These are phyloP conservation scores for Periglandula ipomoeae DNA, from an alignment of 2,329 filamentous ascomycete genomes.

Conservation along the genomic window DNA sequence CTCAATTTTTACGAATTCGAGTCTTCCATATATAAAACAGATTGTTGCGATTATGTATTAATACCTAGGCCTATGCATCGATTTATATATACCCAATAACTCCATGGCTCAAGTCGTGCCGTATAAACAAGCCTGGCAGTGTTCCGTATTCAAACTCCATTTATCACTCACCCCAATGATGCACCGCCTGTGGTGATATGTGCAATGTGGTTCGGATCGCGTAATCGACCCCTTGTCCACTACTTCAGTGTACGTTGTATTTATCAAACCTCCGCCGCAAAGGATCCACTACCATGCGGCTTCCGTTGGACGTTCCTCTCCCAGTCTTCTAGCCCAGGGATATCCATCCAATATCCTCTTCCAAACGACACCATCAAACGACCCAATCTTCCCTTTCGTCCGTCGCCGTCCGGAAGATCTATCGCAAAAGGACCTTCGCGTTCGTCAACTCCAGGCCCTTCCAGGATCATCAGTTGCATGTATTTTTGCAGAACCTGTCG, in stretches of 20 bases:
- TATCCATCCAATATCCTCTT: conserved; percentile 73
- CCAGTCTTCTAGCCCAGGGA: conserved; percentile 59
- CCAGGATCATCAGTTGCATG: conserved; percentile 37
- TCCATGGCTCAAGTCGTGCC: too few relatives aligned
- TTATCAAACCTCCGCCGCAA: conserved; percentile 25
- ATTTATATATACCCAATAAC: too few relatives aligned
- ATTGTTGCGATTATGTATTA: too few relatives aligned
- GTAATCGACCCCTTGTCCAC: conserved; percentile 9
- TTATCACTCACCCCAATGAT: too few relatives aligned
- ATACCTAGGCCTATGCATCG: too few relatives aligned
- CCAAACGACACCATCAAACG: conserved; percentile 67
- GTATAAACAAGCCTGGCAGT: too few relatives aligned
- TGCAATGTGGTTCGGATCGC: conserved; percentile 9
- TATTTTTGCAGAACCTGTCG: conserved; percentile 66
- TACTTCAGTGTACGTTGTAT: not conserved
- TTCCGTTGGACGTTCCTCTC: conserved; percentile 49
- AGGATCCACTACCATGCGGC: conserved; percentile 32
- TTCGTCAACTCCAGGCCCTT: conserved; percentile 35
- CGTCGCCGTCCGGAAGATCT: conserved; percentile 63
- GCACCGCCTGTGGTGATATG: too few relatives aligned
- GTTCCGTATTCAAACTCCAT: too few relatives aligned
- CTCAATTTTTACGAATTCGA: too few relatives aligned
- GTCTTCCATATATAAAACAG: too few relatives aligned
- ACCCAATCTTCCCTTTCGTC: conserved; percentile 72
- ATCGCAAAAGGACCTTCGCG: conserved; percentile 59